phyloP scores from a whole-genome alignment of 2,329 filamentous ascomycete species.

The Blastomyces emzantsi region DNA sequence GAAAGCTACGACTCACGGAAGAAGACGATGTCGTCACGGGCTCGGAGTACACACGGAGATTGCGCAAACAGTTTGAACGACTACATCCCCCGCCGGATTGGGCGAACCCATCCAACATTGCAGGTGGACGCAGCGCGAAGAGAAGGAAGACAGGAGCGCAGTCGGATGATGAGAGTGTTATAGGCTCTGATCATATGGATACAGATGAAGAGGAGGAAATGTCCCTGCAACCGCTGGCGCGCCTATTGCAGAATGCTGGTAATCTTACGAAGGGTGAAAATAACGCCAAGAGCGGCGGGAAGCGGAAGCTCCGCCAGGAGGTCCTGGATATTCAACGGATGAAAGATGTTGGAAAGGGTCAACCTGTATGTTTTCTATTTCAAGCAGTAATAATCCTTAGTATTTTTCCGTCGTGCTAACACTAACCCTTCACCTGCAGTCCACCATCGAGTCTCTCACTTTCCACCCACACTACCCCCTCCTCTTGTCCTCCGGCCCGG shows the following conservation, averaged over 20 bases:
- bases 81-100: slow-evolving; percentile 55
- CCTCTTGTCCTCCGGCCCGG: slow-evolving; percentile 78
- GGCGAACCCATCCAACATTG: slow-evolving; percentile 43
- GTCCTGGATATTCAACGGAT: slow-evolving; percentile 83
- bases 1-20: slow-evolving; percentile 73
- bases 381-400: background rate
- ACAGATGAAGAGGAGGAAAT: slow-evolving; percentile 51
- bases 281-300: slow-evolving; percentile 45
- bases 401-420: background rate
- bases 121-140: slow-evolving; percentile 39
- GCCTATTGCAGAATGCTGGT: slow-evolving; percentile 65
- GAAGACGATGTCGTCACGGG: slow-evolving; percentile 80
- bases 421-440: slow-evolving; percentile 30
- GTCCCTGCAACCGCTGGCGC: slow-evolving; percentile 68
- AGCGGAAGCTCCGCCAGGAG: slow-evolving; percentile 71
- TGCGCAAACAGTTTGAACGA: slow-evolving; percentile 66
- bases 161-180: slow-evolving; percentile 24
- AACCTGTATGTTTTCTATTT: slow-evolving; percentile 47
- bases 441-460: slow-evolving; percentile 69
- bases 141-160: slow-evolving; percentile 32
- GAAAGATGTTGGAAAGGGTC: slow-evolving; percentile 71
- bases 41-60: slow-evolving; percentile 69
- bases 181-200: slow-evolving; percentile 48
- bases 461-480: slow-evolving; percentile 88
- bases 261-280: slow-evolving; percentile 48